Evolutionary conservation across 345 rosid species (phyloP).

Genomic region (Cochlearia excelsa): DNA sequence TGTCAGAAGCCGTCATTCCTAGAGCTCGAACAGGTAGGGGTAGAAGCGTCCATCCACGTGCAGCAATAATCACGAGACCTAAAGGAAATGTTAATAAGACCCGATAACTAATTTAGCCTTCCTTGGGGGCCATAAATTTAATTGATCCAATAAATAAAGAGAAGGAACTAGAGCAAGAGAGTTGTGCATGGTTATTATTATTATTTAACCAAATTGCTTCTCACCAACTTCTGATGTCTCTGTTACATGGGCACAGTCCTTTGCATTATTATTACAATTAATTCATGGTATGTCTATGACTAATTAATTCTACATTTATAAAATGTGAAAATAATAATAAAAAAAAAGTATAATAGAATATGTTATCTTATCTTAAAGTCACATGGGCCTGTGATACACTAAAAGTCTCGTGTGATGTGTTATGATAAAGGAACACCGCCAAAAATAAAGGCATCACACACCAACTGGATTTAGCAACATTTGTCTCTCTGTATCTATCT

Average conservation of each 20-base stretch:
- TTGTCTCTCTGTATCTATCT: slow-evolving; percentile 24
- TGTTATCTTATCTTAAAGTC: slow-evolving; percentile 39
- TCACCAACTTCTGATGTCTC: slow-evolving; percentile 36
- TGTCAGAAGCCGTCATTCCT: too few species aligned
- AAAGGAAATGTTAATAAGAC: too few species aligned
- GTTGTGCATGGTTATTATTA: slow-evolving; percentile 6
- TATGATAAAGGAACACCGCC: slow-evolving; percentile 42
- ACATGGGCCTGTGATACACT: slow-evolving; percentile 30
- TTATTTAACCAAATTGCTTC: slow-evolving; percentile 20
- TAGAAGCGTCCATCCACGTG: too few species aligned
- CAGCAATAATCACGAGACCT: too few species aligned
- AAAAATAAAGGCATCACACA: slow-evolving; percentile 25
- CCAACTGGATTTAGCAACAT: slow-evolving; percentile 28
- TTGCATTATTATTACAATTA: slow-evolving; percentile 25
- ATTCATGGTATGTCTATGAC: slow-evolving; percentile 32
- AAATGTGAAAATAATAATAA: slow-evolving; percentile 8
- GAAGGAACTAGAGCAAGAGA: slow-evolving; percentile 30
- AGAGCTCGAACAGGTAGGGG: too few species aligned
- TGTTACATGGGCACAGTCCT: slow-evolving; percentile 24
- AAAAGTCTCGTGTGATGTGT: slow-evolving; percentile 32
- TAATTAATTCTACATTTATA: slow-evolving; percentile 6
- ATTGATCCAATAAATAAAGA: too few species aligned
- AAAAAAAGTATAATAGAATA: slow-evolving; percentile 25
- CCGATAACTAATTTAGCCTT: too few species aligned
- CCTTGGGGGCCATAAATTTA: too few species aligned